These are phyloP conservation scores for Lagenidium sp. DNA, from an alignment of 352 stramenopile species.

Conservation along the genomic window DNA sequence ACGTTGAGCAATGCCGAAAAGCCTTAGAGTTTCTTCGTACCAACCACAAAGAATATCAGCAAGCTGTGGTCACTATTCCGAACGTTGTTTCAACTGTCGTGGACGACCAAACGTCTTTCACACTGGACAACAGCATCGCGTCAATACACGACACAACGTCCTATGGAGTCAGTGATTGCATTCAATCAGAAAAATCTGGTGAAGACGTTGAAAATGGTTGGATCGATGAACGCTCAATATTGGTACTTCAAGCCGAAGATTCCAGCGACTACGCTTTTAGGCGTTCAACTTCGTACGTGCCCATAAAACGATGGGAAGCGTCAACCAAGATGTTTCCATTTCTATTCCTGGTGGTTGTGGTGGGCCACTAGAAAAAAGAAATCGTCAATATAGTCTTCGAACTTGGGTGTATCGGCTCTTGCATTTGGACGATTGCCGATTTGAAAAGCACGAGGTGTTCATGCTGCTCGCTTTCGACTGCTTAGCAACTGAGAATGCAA, in stretches of 20 bases:
- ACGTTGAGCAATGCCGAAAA: neutral
- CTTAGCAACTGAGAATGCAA: neutral
- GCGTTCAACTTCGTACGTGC: neutral
- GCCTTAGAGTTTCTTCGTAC: neutral
- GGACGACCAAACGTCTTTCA: too few species aligned
- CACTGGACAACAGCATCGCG: neutral
- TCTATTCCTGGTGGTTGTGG: neutral
- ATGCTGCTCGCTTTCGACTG: neutral
- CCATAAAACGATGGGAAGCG: neutral
- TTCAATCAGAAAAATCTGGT: neutral
- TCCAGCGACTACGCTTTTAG: neutral
- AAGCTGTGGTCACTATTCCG: neutral
- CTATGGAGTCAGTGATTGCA: neutral
- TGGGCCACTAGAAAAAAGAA: neutral
- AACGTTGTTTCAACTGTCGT: neutral
- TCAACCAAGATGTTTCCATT: neutral
- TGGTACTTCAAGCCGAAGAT: neutral
- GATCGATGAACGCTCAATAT: neutral
- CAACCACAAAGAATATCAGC: neutral
- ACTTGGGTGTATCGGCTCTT: conserved; percentile 1
- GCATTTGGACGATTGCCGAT: neutral
- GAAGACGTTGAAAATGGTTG: neutral
- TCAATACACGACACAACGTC: neutral
- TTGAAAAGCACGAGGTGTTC: conserved; percentile 1
- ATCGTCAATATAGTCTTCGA: neutral